Conservation (phyloP, 768 basidiomycete genomes). For the Suillus plorans region DNA sequence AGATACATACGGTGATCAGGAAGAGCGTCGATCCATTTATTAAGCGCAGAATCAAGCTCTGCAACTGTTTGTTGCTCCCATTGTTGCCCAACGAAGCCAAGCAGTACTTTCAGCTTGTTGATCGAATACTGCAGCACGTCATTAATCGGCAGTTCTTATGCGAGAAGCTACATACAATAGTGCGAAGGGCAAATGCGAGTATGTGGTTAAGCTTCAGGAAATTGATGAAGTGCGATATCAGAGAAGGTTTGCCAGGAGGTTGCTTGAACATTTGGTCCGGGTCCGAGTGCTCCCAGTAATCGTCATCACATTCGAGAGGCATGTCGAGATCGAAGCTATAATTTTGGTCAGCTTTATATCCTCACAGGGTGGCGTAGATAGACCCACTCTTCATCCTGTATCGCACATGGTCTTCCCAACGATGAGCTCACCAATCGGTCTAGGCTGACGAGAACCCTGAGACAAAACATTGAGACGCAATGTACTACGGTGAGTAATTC, state of each 20-base stretch:
- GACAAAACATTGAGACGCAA: not conserved
- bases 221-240: constrained; percentile 51
- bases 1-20: constrained; percentile 43
- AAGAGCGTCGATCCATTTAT: constrained; percentile 74
- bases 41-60: constrained; percentile 73
- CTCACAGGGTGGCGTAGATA: not conserved
- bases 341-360: constrained; percentile 4
- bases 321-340: constrained; percentile 59
- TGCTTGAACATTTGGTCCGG: constrained; percentile 56
- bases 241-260: constrained; percentile 57
- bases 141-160: not conserved
- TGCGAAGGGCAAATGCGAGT: constrained; percentile 58
- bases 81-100: constrained; percentile 48
- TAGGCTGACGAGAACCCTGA: constrained; percentile 29
- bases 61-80: constrained; percentile 68
- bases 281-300: constrained; percentile 58
- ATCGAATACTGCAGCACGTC: constrained; percentile 58
- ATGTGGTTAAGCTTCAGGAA: constrained; percentile 62
- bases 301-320: constrained; percentile 68
- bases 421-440: constrained; percentile 41
- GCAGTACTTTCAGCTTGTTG: constrained; percentile 57
- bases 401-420: constrained; percentile 63
- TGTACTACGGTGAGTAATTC: not conserved
- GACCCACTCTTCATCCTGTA: constrained; percentile 71
- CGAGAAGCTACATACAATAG: constrained; percentile 44